A percentile compares a stretch with the other conserved stretches of the same genome.
Conservation (phyloP, 1,284 basidiomycete species). For the Cutaneotrichosporon sp. region DNA sequence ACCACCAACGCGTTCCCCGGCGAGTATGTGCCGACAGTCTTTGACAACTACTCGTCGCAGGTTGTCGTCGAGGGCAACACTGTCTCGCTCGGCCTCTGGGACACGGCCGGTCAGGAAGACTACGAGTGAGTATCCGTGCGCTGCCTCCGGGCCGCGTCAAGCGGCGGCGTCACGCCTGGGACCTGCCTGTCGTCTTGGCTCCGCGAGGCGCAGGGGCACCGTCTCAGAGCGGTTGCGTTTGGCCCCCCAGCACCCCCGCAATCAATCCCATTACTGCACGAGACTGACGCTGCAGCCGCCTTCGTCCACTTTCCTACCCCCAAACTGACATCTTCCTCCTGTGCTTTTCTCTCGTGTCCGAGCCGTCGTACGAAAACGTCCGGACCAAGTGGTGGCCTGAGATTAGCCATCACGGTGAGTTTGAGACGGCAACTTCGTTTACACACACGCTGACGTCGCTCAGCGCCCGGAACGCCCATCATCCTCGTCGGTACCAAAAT, state of each 20-base stretch:
- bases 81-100: constrained; percentile 94
- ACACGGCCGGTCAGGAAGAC: constrained; percentile 99
- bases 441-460: constrained; percentile 51
- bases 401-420: constrained; percentile 46
- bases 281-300: constrained; percentile 59
- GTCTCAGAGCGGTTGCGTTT: background rate
- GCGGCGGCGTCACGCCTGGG: background rate
- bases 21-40: constrained; percentile 90
- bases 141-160: background rate
- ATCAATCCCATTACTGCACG: background rate
- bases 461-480: constrained; percentile 88
- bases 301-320: constrained; percentile 95
- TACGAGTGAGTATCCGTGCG: constrained; percentile 43
- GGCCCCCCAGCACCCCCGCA: background rate
- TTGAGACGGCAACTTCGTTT: constrained; percentile 55
- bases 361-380: constrained; percentile 97
- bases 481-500: constrained; percentile 97
- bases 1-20: constrained; percentile 83
- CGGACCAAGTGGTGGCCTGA: constrained; percentile 69
- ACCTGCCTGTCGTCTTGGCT: background rate
- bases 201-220: background rate
- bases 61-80: constrained; percentile 99
- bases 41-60: constrained; percentile 52
- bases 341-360: constrained; percentile 96
- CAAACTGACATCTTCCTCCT: constrained; percentile 99